Base-by-base conservation (phyloP, 2,329 filamentous ascomycete species). In the Ophiostoma populinum region DNA sequence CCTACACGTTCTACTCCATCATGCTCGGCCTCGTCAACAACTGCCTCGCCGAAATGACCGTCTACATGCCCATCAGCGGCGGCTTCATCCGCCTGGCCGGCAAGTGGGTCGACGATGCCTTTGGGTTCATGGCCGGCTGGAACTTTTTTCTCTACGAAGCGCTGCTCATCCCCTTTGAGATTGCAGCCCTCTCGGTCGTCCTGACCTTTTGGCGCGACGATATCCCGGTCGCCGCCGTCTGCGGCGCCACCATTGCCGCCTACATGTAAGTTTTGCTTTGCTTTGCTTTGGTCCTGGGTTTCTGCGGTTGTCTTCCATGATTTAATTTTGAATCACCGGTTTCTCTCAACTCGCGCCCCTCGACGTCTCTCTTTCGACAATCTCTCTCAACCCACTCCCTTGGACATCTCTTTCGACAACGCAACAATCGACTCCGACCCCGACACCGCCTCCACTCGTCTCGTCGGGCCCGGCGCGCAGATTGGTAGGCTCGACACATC, bases 61-160 rank as follows among this genome's bases (percentile, higher is more conserved):
- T 62, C 24, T 66, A 65, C 42, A 70, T 73, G 60, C 73, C 74
- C 17, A 62, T 78, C 31, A 64, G 61, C 27, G 71, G 72, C 42
- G 67, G 67, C 2, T 77, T 75, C 48, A 65, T 78, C 43, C 69
- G 73, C 40, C 60, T 76, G 46, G 70, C 70, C 5, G 70, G 71
- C 19, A 59, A 70, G 44, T 78, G 70, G 67, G 68, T 70, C 8
- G 73, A 78, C 49, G 71, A 76, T n/a, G 61, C 72, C 8, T 56
- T 70, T 15, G 71, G 71, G 22, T 75, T 77, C 46, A 62, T 61
- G 49, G 57, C 53, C 12, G 56, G 55, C 16, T 59, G 54, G 55
- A 59, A 58, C 40, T 59, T 58, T 43, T 59, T 59, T 37, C 45
- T 59, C 16, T 59, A 57, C 44, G 54, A 59, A 37, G 55, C 55